Base-by-base conservation (phyloP, 352 stramenopile genomes). In the Elongisporangium senticosum region DNA sequence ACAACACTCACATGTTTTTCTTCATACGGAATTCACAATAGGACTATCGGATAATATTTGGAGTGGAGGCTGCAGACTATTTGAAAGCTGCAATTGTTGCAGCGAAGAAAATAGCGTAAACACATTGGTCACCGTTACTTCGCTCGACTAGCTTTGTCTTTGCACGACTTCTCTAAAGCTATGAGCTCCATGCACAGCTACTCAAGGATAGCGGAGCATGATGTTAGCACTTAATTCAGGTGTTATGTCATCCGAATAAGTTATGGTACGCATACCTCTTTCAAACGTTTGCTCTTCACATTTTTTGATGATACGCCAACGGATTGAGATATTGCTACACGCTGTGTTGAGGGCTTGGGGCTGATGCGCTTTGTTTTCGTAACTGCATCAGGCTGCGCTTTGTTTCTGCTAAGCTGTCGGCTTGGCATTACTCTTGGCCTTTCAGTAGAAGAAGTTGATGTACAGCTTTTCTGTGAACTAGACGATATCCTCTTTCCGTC, bases 31-130 rank as follows among this genome's bases (percentile, higher is more conserved):
- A 37, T 8, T 19, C 54, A 58, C 5, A 37, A 22, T 48, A 83
- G 74, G 74, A 83, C 49, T 80, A 83, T 61, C 68, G 67, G 21
- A 67, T 83, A 43, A 71, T 80, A 5, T 53, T 74, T 39, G 68
- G 74, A 0, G 61, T 73, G 2, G 58, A 69, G 53, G 74, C 68
- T 28, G 63, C 66, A 19, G 59, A 72, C 13, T 83, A 83, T 55
- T 61, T 83, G 58, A 62, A 69, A 8, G 53, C 55, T 20, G 54
- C 68, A 7, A 69, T 83, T 24, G 66, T 61, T 43, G 55, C 67
- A 23, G 66, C 68, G 7, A 75, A 75, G 53, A 52, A 61, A 21
- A 40, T 68, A 53, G 54, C 13, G 53, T 59, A n/a, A 51, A 26
- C 15, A 48, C 49, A 33, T 48, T 49, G 11, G 56, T 24, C 4